Evolutionary conservation across 352 stramenopile genomes (phyloP), one percentile per base, ranked within the genome.

Genomic region (Phytopythium chamaehyphon): DNA sequence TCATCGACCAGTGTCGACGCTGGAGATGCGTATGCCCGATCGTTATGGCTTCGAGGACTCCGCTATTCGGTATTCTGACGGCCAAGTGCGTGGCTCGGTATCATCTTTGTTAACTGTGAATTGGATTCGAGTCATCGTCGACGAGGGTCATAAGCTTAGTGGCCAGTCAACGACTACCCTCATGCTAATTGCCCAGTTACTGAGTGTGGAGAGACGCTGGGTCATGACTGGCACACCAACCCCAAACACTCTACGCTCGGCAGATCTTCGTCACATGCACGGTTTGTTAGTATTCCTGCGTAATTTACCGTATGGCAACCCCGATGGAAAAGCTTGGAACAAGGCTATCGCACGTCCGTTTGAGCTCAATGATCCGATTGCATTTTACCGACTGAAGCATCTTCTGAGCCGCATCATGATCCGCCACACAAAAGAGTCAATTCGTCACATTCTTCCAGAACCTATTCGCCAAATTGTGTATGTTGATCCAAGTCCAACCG

Each of bases 181-280:
- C 19, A 93, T 93, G 61, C 59, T 82, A 9, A 87, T 97, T 55
- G 88, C 96, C 8, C 64, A 81, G 22, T 47, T 90, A 21, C 57
- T 98, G 7, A 83, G 68, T 36, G 85, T 87, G 1, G 75, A 97
- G 48, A 83, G 88, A 50, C 72, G 92, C 15, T 98, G 95, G 96
- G 85, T 97, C n/a, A 98, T 98, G 95, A 98, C 94, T 3, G 96
- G 96, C 43, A 99, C 96, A 16, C 96, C 96, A 15, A 98, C 95
- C 11, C 86, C 89, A 35, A 95, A 96, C 53, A 87, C 78, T 0
- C 72, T 93, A 16, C 75, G 96, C 52, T 88, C 70, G n/a, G 62
- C 71, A 1, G 93, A 93, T 33, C 64, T 98, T 7, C 74, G 71
- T 1, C 93, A 96, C 52, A 79, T 98, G 57, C 88, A 96, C 51